phyloP scores from a whole-genome alignment of 495 filamentous ascomycete genomes.

The Sabuloglossum arenarium region DNA sequence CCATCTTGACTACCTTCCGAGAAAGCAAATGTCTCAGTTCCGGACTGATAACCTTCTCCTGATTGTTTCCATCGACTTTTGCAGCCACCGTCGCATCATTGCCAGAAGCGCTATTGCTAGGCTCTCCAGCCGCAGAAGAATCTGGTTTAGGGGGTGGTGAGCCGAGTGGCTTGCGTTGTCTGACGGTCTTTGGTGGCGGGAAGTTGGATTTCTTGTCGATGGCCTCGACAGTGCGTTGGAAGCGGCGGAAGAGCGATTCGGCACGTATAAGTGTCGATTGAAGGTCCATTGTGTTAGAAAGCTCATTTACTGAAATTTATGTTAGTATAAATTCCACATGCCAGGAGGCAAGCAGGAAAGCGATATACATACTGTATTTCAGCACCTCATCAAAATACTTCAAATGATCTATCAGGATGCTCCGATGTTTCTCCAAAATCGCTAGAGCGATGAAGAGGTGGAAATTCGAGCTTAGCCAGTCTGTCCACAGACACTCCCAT shows the following conservation, averaged over 20 bases:
- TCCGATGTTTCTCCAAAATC: constrained; percentile 85
- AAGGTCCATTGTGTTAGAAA: constrained; percentile 82
- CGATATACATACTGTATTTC: constrained; percentile 59
- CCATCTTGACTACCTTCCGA: constrained; percentile 37
- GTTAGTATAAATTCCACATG: constrained; percentile 6
- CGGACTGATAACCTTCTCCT: constrained; percentile 51
- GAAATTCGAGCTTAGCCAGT: constrained; percentile 70
- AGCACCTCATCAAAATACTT: constrained; percentile 92
- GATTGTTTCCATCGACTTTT: constrained; percentile 18
- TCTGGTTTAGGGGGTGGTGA: neutral
- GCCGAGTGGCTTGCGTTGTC: constrained; percentile 10
- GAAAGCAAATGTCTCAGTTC: constrained; percentile 61
- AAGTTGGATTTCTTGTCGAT: constrained; percentile 74
- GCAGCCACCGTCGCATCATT: constrained; percentile 8
- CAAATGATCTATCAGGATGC: constrained; percentile 86
- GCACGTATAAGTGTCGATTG: constrained; percentile 65
- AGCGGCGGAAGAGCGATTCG: constrained; percentile 70
- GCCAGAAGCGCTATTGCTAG: neutral
- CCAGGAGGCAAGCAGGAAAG: neutral
- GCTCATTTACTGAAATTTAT: constrained; percentile 55
- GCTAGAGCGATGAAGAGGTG: constrained; percentile 88
- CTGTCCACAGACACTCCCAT: constrained; percentile 92
- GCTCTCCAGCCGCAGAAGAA: neutral
- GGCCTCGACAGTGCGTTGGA: constrained; percentile 68
- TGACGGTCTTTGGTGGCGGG: constrained; percentile 38